Base-by-base conservation (phyloP, 1,284 basidiomycete genomes). In the Fistulinella cinereoalba region DNA sequence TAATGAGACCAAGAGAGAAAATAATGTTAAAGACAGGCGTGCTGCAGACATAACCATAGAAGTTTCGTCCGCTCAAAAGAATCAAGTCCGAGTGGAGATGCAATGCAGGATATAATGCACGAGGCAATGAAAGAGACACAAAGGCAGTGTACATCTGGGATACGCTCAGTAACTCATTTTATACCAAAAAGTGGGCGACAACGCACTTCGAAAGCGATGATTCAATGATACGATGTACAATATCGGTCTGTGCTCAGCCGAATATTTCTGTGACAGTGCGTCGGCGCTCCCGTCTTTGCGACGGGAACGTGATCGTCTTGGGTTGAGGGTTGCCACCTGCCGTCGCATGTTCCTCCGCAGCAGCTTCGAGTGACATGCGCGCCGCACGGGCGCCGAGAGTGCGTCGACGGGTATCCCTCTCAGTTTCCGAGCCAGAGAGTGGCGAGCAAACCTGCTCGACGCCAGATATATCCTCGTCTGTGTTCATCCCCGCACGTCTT, bases 351-450 rank as follows among this genome's bases (percentile, higher is more conserved):
- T 61, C 61, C 46, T 61, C 51, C 18, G 50, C 48, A 28, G 57
- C 50, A 13, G 61, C 51, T 52, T 68, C 81, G 25, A 83, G 61
- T 23, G 80, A 79, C 53, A 69, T 63, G 18, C 80, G 68, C 21
- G 67, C 68, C 24, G 56, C 51, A 34, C 70, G 66, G 2, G 63
- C 51, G 40, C 70, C 72, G 19, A 75, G 61, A 24, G 75, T 76
- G 41, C 71, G 61, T 27, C 76, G 68, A 44, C 71, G 70, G 23
- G 49, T 62, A 41, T 75, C 73, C 43, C 68, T 64, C 62, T 83
- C 81, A 0, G 75, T 76, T 58, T 83, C 81, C 0, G 74, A 77
- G 3, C 75, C 77, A 19, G 79, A 80, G 40, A 71, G 59, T 5
- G 71, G 60, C 8, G 67, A 21, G 6, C 50, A 65, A 28, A 57